phyloP scores from a whole-genome alignment of 2,329 filamentous ascomycete species.

The Aspergillus pseudoglaucus region DNA sequence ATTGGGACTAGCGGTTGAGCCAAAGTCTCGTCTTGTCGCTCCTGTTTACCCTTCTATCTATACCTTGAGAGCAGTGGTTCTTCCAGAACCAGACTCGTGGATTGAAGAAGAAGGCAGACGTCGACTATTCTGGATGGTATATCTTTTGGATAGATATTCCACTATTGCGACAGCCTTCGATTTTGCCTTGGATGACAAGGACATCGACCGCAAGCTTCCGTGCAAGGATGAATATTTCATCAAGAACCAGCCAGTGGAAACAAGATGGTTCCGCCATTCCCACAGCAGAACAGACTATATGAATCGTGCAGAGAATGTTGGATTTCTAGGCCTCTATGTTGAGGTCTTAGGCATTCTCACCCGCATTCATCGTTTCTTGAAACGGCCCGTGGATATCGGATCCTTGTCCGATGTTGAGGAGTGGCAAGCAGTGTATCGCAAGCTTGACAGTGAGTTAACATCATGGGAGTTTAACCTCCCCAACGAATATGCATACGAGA shows the following conservation, averaged over 20 bases:
- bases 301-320: constrained; percentile 71
- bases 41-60: constrained; percentile 81
- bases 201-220: constrained; percentile 79
- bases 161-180: constrained; percentile 89
- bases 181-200: constrained; percentile 80
- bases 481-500: constrained; percentile 64
- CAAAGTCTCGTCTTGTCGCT: constrained; percentile 69
- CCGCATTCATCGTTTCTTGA: constrained; percentile 80
- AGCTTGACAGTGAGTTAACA: constrained; percentile 71
- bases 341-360: constrained; percentile 83
- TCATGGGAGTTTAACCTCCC: constrained; percentile 81
- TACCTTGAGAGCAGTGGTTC: constrained; percentile 74
- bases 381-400: constrained; percentile 82
- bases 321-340: constrained; percentile 83
- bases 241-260: constrained; percentile 77
- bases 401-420: constrained; percentile 76
- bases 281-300: constrained; percentile 54
- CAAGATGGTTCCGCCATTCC: constrained; percentile 64
- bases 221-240: constrained; percentile 83
- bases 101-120: constrained; percentile 83
- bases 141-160: constrained; percentile 80
- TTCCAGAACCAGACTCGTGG: constrained; percentile 76
- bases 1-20: constrained; percentile 76
- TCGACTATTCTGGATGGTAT: constrained; percentile 90
- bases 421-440: constrained; percentile 82